phyloP scores from a whole-genome alignment of 2,329 filamentous ascomycete genomes.

The Samsoniella hepiali region DNA sequence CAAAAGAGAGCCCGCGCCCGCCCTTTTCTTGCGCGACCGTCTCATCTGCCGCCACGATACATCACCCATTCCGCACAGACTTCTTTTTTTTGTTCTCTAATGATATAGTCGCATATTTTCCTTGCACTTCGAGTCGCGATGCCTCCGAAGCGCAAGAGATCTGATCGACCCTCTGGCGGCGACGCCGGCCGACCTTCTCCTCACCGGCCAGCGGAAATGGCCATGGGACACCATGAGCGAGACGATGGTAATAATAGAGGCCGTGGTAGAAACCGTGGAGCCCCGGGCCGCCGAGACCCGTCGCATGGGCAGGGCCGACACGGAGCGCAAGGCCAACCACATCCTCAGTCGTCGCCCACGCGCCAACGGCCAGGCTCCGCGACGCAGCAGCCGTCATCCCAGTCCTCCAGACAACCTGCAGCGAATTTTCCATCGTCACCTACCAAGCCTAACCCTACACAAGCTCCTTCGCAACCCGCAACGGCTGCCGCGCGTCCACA shows the following conservation, averaged over 20 bases:
- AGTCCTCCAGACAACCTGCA: neutral
- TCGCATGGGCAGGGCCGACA: conserved; percentile 36
- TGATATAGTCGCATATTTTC: conserved; percentile 30
- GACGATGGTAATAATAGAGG: conserved; percentile 47
- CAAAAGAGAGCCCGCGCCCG: neutral
- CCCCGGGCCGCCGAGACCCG: conserved; percentile 52
- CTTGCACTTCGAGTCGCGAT: conserved; percentile 36
- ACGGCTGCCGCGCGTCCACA: conserved; percentile 18
- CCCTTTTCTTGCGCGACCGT: neutral
- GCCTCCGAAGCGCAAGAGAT: conserved; percentile 60
- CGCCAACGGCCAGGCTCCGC: conserved; percentile 18
- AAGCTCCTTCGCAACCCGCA: neutral
- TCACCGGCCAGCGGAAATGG: conserved; percentile 57
- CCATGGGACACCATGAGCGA: conserved; percentile 56
- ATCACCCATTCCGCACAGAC: neutral
- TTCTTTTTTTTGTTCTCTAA: conserved; percentile 26
- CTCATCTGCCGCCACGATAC: neutral
- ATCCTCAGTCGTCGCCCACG: conserved; percentile 19
- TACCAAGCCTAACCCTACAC: neutral
- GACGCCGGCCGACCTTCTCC: conserved; percentile 57
- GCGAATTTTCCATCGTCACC: conserved; percentile 7
- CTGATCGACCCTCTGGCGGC: conserved; percentile 43
- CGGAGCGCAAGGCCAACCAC: conserved; percentile 21
- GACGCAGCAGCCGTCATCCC: neutral
- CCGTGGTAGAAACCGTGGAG: conserved; percentile 46